Evolutionary conservation across 257 asterid genomes (phyloP).

Genomic region (Capsicum baccatum): DNA sequence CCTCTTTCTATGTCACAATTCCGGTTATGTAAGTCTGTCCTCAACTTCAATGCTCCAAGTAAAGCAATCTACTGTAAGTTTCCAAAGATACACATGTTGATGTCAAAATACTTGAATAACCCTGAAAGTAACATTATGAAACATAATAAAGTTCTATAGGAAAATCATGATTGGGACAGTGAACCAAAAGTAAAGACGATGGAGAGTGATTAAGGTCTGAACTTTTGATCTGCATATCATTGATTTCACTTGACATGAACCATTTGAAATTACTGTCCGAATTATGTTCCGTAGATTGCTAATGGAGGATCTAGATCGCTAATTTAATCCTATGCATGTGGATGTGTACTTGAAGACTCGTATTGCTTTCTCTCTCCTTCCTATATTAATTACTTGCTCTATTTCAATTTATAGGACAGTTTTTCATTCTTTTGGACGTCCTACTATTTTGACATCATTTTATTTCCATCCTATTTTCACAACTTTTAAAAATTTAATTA

Average conservation of each 20-base stretch:
- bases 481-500: background rate
- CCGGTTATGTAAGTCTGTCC: background rate
- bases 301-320: background rate
- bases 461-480: background rate
- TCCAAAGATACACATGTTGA: background rate
- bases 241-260: conserved; percentile 5
- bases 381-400: background rate
- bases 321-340: background rate
- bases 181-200: background rate
- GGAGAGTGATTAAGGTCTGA: background rate
- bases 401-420: background rate
- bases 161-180: background rate
- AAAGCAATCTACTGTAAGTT: conserved; percentile 14
- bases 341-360: background rate
- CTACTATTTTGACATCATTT: background rate
- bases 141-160: background rate
- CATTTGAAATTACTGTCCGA: background rate
- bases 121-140: background rate
- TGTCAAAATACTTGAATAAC: background rate
- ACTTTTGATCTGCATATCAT: conserved; percentile 1
- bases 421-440: background rate
- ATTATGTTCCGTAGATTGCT: background rate
- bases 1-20: conserved; percentile 3
- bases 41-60: conserved; percentile 1
- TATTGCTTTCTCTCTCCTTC: no score